Evolutionary conservation across 495 filamentous ascomycete species (phyloP), one percentile per base, ranked within the genome.

Genomic region (Bacidia rubella): DNA sequence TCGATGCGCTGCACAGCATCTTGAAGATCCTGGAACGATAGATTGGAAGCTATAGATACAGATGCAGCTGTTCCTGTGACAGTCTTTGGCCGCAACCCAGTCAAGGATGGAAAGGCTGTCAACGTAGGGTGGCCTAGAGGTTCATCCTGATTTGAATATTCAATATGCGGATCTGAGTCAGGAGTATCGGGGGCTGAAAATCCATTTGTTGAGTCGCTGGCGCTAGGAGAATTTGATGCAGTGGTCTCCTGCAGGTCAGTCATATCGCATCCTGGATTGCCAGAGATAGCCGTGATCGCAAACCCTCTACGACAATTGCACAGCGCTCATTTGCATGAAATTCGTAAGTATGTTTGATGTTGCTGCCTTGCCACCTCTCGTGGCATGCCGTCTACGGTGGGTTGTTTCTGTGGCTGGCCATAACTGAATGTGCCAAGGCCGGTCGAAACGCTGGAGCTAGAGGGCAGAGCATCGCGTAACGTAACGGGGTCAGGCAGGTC

Each of bases 11-110:
- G 21, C 43, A 50, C 45, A 46, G 55, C 38, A 11, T 70, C 68
- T 17, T 76, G 70, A 11, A 75, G 52, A 2, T 49, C 38, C 27
- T 81, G 77, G 3, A 81, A 29, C 11, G 12, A 15, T 0, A 60
- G 27, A 12, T 21, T 27, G 10, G 68, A 59, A 0, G 32, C 23
- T 1, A 56, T 35, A 11, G 47, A 39, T 15, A 58, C 23, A 51
- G 23, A 55, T 45, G 11, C 48, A 21, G 4, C 55, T 26, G 49
- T 52, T 57, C 40, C 60, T 32, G 1, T 23, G 26, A 7, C 29
- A 2, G 24, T 22, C 7, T 17, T 20, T 21, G 32, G 12, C 39
- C 39, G 53, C 11, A 54, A 23, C 1, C 55, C 55, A 0, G 53
- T 56, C 25, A 55, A 38, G 29, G 47, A 40, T 22, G 54, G 54